phyloP scores from a whole-genome alignment of 176 grass and related monocot species.

The Hsuehochloa calcarea region DNA sequence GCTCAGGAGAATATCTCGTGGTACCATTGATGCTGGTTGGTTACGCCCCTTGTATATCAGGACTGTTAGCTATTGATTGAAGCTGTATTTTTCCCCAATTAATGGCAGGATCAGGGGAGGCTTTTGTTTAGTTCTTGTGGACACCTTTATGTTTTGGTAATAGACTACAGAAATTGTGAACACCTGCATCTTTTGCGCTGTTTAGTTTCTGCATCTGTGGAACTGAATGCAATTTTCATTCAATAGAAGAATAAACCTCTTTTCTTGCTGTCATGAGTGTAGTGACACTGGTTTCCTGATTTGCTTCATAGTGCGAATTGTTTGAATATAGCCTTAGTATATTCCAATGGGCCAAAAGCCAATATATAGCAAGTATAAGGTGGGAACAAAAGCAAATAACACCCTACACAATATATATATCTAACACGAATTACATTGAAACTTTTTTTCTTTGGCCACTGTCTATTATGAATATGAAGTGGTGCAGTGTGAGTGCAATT shows the following conservation, averaged over 20 bases:
- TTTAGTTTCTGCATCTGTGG: background rate
- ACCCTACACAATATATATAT: no score
- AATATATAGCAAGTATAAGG: no score
- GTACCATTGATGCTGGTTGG: background rate
- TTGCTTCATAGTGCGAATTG: background rate
- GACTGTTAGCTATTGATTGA: background rate
- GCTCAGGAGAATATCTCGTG: background rate
- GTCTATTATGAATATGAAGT: no score
- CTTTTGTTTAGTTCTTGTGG: background rate
- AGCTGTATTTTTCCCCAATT: background rate
- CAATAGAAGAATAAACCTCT: background rate
- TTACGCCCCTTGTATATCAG: background rate
- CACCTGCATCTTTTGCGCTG: background rate
- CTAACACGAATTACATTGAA: no score
- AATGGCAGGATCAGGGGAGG: background rate
- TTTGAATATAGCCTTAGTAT: no score
- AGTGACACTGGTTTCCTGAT: background rate
- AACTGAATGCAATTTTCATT: background rate
- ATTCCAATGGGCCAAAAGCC: no score
- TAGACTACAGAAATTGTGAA: background rate
- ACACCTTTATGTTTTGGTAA: background rate
- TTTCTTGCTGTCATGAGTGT: background rate
- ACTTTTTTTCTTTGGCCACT: no score
- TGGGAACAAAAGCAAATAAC: no score
- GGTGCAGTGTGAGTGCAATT: no score